Evolutionary conservation across 148 eudicot genomes (phyloP).

Genomic region (Rhododendron kiyosumense): DNA sequence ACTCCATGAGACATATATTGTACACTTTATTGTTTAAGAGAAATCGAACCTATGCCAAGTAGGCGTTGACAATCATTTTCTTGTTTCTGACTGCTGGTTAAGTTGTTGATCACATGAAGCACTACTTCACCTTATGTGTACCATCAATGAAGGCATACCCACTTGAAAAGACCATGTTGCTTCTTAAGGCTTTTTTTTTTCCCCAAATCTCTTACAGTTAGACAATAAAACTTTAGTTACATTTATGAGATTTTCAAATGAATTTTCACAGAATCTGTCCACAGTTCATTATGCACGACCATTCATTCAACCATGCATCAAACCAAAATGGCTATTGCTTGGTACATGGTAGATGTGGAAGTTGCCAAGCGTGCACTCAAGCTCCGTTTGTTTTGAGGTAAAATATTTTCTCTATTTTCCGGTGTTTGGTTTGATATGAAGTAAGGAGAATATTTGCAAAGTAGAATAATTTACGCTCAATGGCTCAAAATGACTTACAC

Average conservation of each 20-base stretch:
- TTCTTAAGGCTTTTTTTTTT: not conserved
- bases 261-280: not conserved
- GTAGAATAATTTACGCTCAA: too few species aligned
- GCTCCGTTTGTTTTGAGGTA: too few species aligned
- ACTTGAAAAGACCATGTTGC: not conserved
- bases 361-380: not conserved
- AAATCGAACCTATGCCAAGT: not conserved
- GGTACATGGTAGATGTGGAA: not conserved
- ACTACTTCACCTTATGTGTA: not conserved
- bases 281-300: not conserved
- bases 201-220: not conserved
- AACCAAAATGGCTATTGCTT: not conserved
- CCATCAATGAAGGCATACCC: not conserved
- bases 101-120: not conserved
- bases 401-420: too few species aligned
- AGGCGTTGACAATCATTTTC: not conserved
- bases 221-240: not conserved
- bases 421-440: too few species aligned
- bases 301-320: not conserved
- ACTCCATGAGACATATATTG: not conserved
- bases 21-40: not conserved
- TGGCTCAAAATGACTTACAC: too few species aligned
- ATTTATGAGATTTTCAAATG: not conserved
- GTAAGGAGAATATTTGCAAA: too few species aligned
- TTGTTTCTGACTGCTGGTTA: not conserved